These are phyloP conservation scores for Phialophora chinensis DNA, from an alignment of 2,329 filamentous ascomycete genomes.

Conservation along the genomic window DNA sequence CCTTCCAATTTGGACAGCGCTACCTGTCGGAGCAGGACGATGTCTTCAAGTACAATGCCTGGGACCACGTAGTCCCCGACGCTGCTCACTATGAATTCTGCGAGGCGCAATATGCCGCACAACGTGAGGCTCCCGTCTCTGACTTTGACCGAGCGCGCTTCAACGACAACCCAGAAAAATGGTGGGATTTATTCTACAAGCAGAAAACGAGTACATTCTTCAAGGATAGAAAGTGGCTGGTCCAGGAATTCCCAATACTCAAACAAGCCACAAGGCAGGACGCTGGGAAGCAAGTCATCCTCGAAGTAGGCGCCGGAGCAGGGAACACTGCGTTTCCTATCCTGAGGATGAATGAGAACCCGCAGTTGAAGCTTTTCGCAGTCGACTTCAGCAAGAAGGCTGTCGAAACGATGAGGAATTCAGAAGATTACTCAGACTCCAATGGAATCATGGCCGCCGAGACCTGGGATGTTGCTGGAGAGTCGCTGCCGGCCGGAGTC, in stretches of 20 bases:
- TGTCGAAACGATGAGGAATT: conserved; percentile 85
- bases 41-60: conserved; percentile 97
- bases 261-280: conserved; percentile 72
- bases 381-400: conserved; percentile 97
- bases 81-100: conserved; percentile 85
- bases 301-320: conserved; percentile 93
- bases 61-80: conserved; percentile 97
- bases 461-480: conserved; percentile 87
- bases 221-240: conserved; percentile 97
- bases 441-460: conserved; percentile 74
- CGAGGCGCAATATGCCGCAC: conserved; percentile 80
- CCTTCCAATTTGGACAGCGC: conserved; percentile 94
- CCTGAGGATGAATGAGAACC: conserved; percentile 81
- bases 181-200: conserved; percentile 98
- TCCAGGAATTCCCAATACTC: conserved; percentile 93
- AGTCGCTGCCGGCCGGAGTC: conserved; percentile 75
- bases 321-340: conserved; percentile 97
- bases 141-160: conserved; percentile 92
- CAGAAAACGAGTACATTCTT: conserved; percentile 98
- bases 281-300: conserved; percentile 71
- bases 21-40: conserved; percentile 75
- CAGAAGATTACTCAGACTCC: conserved; percentile 74
- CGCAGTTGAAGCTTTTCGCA: conserved; percentile 80
- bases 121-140: conserved; percentile 83
- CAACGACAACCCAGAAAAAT: conserved; percentile 87